Percentiles rank a stretch among this genome's conserved stretches.
Conservation (phyloP, 163 green algal genomes). For the Scenedesmus sp. region DNA sequence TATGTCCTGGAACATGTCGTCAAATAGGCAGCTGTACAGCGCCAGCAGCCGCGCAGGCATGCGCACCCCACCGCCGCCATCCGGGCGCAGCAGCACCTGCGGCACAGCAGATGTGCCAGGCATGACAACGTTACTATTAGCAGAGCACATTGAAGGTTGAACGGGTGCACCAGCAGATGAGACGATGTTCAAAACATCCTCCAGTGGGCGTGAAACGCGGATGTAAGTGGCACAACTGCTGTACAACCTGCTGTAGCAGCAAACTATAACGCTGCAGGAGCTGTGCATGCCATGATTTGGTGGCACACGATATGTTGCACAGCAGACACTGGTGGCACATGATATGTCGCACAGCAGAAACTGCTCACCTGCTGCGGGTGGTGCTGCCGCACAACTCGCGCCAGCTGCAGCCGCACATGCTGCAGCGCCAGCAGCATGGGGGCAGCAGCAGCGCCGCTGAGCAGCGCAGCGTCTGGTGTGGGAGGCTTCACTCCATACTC, state of each 20-base stretch:
- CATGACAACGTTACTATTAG: too few species aligned
- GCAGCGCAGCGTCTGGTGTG: slow-evolving; percentile 34
- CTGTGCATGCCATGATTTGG: too few species aligned
- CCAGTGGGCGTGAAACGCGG: too few species aligned
- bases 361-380: slow-evolving; percentile 14
- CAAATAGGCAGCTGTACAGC: slow-evolving; percentile 48
- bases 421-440: slow-evolving; percentile 18
- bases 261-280: too few species aligned
- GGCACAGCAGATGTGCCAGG: background rate
- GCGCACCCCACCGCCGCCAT: slow-evolving; percentile 31
- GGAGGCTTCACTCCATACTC: slow-evolving; percentile 28
- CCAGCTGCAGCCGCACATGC: slow-evolving; percentile 45
- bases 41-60: slow-evolving; percentile 45
- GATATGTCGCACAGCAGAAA: background rate
- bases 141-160: too few species aligned
- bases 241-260: too few species aligned
- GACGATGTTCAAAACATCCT: too few species aligned
- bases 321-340: too few species aligned
- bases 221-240: too few species aligned
- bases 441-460: background rate
- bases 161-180: too few species aligned
- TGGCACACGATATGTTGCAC: too few species aligned
- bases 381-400: slow-evolving; percentile 16
- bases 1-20: slow-evolving; percentile 45
- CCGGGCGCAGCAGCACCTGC: slow-evolving; percentile 49